Evolutionary conservation across 129 eudicot genomes (phyloP).

Genomic region (Ambrosia artemisiifolia): DNA sequence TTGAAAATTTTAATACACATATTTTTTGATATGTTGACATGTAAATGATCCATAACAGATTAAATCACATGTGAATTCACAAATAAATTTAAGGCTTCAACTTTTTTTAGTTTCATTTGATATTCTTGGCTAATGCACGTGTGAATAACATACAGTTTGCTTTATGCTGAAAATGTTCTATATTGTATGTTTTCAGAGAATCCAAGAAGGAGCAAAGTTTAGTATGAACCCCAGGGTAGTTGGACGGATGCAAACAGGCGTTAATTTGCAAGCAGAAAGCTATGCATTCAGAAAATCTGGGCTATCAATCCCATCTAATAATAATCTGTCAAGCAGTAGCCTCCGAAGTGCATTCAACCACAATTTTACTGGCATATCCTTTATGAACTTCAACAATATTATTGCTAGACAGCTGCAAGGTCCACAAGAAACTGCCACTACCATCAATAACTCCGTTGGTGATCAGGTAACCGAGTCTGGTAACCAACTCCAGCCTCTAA

Average conservation of each 20-base stretch:
- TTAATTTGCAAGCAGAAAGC: not conserved
- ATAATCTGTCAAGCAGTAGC: not conserved
- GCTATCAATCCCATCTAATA: not conserved
- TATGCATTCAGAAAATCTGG: not conserved
- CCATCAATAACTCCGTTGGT: not conserved
- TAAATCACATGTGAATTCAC: not conserved
- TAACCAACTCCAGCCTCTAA: not conserved
- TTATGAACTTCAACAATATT: constrained; percentile 10
- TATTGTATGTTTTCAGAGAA: constrained; percentile 8
- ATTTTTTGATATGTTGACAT: not conserved
- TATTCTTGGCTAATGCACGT: not conserved
- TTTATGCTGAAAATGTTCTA: not conserved
- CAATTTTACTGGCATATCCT: constrained; percentile 4
- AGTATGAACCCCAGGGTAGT: not conserved
- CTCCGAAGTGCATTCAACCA: not conserved
- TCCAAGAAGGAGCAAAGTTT: not conserved
- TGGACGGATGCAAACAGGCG: not conserved
- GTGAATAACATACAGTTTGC: too few species aligned
- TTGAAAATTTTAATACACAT: not conserved
- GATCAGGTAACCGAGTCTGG: not conserved
- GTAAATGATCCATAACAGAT: not conserved
- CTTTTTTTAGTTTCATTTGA: not conserved
- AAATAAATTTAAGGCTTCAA: not conserved
- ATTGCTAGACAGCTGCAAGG: not conserved
- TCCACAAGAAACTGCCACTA: not conserved